These are phyloP conservation scores for Rhodotorula sp. DNA, from an alignment of 1,284 basidiomycete species.

Conservation along the genomic window DNA sequence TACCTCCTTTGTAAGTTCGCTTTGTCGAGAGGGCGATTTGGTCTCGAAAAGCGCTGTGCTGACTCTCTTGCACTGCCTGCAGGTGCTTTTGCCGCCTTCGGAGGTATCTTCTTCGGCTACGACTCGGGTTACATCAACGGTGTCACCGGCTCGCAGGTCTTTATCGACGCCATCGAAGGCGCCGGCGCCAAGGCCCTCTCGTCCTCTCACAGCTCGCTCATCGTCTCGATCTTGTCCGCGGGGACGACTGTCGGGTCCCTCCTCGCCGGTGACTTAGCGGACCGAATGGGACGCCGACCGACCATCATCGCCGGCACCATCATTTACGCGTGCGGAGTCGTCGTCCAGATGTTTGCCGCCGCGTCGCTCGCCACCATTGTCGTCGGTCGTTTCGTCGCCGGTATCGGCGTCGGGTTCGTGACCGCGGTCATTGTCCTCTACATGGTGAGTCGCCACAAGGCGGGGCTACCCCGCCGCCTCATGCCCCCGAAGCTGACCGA, in stretches of 20 bases:
- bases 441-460: conserved; percentile 23
- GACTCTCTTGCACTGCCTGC: not conserved
- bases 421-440: conserved; percentile 52
- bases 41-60: no score
- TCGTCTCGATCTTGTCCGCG: conserved; percentile 29
- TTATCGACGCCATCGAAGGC: conserved; percentile 37
- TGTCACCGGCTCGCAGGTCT: conserved; percentile 32
- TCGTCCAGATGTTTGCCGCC: conserved; percentile 47
- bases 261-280: conserved; percentile 28
- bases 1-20: conserved; percentile 33
- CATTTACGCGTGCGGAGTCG: conserved; percentile 52
- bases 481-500: not conserved
- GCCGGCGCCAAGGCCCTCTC: conserved; percentile 13
- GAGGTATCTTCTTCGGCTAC: conserved; percentile 12
- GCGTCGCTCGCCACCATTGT: conserved; percentile 46
- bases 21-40: conserved; percentile 7
- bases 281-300: conserved; percentile 27
- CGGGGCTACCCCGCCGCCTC: conserved; percentile 14
- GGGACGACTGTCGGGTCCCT: conserved; percentile 28
- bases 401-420: conserved; percentile 55
- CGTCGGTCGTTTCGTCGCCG: conserved; percentile 53
- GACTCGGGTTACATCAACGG: conserved; percentile 43
- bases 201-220: conserved; percentile 22
- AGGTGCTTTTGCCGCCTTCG: conserved; percentile 42
- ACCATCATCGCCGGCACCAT: conserved; percentile 48